Evolutionary conservation across 2,329 filamentous ascomycete genomes (phyloP).

Genomic region (Cercospora sp.): DNA sequence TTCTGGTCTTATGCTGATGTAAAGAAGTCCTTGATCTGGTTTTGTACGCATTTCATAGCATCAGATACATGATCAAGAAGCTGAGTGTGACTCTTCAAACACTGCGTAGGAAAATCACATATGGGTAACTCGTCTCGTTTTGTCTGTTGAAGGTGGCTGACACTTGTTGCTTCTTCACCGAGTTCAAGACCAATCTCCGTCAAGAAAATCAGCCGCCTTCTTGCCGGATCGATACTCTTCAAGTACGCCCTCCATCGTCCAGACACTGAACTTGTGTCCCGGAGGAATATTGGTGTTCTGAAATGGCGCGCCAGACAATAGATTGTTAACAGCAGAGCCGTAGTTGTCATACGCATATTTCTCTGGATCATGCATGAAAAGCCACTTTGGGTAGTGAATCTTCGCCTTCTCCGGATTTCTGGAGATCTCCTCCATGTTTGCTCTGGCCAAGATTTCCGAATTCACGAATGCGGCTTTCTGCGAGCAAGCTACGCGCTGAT

Average conservation of each 20-base stretch:
- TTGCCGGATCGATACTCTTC: neutral
- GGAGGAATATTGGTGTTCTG: constrained; percentile 22
- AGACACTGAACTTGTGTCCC: constrained; percentile 25
- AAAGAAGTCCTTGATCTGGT: neutral
- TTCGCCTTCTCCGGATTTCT: constrained; percentile 47
- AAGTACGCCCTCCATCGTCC: constrained; percentile 21
- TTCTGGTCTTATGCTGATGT: neutral
- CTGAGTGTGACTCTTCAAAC: neutral
- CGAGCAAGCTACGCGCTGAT: constrained; percentile 47
- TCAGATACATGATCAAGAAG: neutral
- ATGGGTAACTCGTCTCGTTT: neutral
- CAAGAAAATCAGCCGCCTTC: constrained; percentile 2
- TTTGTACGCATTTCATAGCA: neutral
- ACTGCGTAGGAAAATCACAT: neutral
- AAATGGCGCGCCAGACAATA: constrained; percentile 19
- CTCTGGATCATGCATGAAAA: constrained; percentile 33
- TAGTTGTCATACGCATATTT: constrained; percentile 29
- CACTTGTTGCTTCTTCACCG: neutral
- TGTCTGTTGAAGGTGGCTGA: neutral
- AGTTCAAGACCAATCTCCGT: neutral
- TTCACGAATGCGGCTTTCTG: constrained; percentile 53
- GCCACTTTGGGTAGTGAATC: constrained; percentile 50
- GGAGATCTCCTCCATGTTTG: constrained; percentile 52
- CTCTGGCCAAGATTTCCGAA: constrained; percentile 50
- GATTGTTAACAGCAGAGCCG: constrained; percentile 19